phyloP scores from a whole-genome alignment of 805 yeast species.

The Metschnikowia noctiluminum region DNA sequence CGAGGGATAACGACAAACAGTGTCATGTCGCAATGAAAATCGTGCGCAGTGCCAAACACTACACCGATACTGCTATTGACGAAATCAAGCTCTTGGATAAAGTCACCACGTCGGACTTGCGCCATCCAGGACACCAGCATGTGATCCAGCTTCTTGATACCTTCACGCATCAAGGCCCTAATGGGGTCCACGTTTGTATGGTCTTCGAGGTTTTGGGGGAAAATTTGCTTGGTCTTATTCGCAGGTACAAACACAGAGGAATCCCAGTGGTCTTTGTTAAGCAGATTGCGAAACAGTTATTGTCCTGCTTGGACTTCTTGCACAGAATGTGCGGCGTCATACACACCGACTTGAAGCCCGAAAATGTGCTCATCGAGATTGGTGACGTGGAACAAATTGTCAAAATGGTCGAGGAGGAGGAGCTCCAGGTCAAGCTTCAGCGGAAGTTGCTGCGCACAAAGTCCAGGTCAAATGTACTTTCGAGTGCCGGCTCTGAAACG shows the following conservation, averaged over 20 bases:
- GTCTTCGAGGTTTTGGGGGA: constrained; percentile 66
- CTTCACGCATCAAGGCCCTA: constrained; percentile 55
- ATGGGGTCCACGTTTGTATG: constrained; percentile 65
- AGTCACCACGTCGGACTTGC: constrained; percentile 50
- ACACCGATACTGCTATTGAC: constrained; percentile 62
- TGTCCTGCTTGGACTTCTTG: constrained; percentile 54
- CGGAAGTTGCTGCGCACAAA: constrained; percentile 18
- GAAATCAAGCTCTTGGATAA: constrained; percentile 66
- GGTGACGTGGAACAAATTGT: constrained; percentile 82
- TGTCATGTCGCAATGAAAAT: constrained; percentile 66
- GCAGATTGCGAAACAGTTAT: constrained; percentile 54
- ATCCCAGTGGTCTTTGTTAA: constrained; percentile 53
- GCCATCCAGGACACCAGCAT: constrained; percentile 44
- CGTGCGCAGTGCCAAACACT: constrained; percentile 51
- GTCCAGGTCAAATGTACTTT: constrained; percentile 3
- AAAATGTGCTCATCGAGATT: constrained; percentile 45
- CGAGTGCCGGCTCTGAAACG: constrained; percentile 4
- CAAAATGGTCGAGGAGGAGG: constrained; percentile 58
- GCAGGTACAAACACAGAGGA: constrained; percentile 40
- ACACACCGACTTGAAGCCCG: constrained; percentile 21
- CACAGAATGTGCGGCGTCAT: constrained; percentile 62
- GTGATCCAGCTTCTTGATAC: constrained; percentile 53
- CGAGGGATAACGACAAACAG: constrained; percentile 47
- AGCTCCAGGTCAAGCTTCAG: constrained; percentile 45
- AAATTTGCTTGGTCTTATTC: constrained; percentile 48